Percentiles rank a stretch among this genome's conserved stretches.
Evolutionary conservation across 371 early-diverging fungal genomes (phyloP).

Genomic region (Globomyces sp.): DNA sequence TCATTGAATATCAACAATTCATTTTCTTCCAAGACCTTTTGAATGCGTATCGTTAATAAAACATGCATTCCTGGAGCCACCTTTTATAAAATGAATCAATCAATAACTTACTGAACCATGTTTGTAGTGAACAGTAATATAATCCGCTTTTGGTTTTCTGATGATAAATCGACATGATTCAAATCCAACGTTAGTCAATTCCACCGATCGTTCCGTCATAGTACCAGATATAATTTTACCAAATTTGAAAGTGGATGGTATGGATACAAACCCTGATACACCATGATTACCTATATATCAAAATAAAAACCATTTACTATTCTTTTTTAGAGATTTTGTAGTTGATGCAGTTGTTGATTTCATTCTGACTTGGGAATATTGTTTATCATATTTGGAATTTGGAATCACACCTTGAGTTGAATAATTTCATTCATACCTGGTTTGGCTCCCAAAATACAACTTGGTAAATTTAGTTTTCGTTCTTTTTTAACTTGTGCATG

Average conservation of each 20-base stretch:
- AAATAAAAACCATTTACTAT: neutral
- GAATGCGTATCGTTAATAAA: constrained; percentile 12
- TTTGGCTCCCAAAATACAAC: constrained; percentile 18
- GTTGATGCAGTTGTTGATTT: constrained; percentile 25
- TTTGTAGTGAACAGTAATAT: constrained; percentile 23
- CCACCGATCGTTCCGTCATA: constrained; percentile 6
- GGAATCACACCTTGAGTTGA: constrained; percentile 10
- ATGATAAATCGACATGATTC: constrained; percentile 29
- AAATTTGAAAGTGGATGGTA: constrained; percentile 29
- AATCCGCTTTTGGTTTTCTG: constrained; percentile 10
- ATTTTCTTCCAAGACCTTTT: neutral
- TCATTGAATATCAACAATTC: constrained; percentile 6
- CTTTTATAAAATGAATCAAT: constrained; percentile 1
- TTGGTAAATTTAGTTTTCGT: constrained; percentile 23
- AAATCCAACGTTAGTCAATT: constrained; percentile 31
- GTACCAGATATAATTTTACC: constrained; percentile 20
- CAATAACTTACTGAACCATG: constrained; percentile 27
- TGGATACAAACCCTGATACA: constrained; percentile 26
- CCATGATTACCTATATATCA: constrained; percentile 14
- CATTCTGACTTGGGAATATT: constrained; percentile 24
- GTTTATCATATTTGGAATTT: constrained; percentile 22
- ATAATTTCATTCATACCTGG: neutral
- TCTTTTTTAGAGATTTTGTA: constrained; percentile 15
- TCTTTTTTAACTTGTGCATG: neutral
- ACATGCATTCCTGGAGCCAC: constrained; percentile 36